Conservation (phyloP, 192 early-diverging fungal genomes). For the Entophlyctis luteolus region DNA sequence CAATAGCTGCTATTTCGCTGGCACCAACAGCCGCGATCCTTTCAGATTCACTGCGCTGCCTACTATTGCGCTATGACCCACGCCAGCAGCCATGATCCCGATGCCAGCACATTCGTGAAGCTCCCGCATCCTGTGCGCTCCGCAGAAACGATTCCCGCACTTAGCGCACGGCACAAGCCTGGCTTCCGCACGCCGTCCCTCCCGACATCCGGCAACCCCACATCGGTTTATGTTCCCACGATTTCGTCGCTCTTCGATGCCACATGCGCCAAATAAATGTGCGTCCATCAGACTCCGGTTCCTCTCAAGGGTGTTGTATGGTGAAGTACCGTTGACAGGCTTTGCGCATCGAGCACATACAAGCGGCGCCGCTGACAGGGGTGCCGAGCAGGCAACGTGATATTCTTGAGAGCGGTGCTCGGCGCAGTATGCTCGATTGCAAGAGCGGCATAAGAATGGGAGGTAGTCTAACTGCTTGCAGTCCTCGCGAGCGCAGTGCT, state of each 20-base stretch:
- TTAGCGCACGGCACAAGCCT: slow-evolving; percentile 6
- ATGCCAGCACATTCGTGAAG: slow-evolving; percentile 7
- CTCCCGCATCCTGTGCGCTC: not conserved
- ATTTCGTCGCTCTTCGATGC: not conserved
- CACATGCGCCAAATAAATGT: slow-evolving; percentile 8
- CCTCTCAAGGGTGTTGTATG: not conserved
- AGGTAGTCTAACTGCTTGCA: slow-evolving; percentile 35
- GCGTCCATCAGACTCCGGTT: not conserved
- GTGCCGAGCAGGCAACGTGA: slow-evolving; percentile 15
- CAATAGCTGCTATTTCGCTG: too few species aligned
- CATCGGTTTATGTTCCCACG: not conserved
- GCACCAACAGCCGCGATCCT: too few species aligned
- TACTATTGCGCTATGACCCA: too few species aligned
- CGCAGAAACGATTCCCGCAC: slow-evolving; percentile 5
- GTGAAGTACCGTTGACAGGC: slow-evolving; percentile 19
- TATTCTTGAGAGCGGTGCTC: slow-evolving; percentile 17
- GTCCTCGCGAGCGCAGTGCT: slow-evolving; percentile 24
- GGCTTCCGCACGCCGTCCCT: too few species aligned
- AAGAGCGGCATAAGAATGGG: slow-evolving; percentile 25
- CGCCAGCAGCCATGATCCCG: too few species aligned
- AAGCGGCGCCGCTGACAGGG: not conserved
- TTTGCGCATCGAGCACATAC: slow-evolving; percentile 2
- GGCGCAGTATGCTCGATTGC: slow-evolving; percentile 11
- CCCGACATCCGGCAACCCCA: not conserved
- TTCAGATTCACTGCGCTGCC: too few species aligned